Evolutionary conservation across 1,139 yeast species (phyloP).

Genomic region (Blastobotrys apis): DNA sequence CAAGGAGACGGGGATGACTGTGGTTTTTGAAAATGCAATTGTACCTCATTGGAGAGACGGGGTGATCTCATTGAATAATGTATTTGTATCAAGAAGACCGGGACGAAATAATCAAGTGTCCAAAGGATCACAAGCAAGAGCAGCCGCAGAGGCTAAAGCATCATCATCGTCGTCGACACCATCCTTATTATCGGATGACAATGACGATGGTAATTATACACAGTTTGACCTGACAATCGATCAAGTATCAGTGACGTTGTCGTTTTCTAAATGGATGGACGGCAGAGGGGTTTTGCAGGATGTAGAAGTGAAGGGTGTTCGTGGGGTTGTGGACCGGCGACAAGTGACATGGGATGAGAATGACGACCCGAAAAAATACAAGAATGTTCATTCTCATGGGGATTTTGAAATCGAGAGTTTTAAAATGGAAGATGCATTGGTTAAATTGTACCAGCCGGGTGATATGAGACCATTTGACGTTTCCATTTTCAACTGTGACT

Average conservation of each 20-base stretch:
- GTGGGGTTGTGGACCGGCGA: slow-evolving; percentile 90
- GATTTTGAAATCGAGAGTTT: slow-evolving; percentile 89
- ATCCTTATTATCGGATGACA: slow-evolving; percentile 30
- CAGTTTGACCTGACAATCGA: slow-evolving; percentile 91
- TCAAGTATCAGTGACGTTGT: slow-evolving; percentile 73
- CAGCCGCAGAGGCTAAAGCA: slow-evolving; percentile 42
- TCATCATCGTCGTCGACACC: slow-evolving; percentile 18
- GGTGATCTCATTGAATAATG: slow-evolving; percentile 74
- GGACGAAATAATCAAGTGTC: slow-evolving; percentile 37
- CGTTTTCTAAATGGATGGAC: slow-evolving; percentile 81
- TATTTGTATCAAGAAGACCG: slow-evolving; percentile 84
- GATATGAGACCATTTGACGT: slow-evolving; percentile 72
- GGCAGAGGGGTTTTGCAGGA: slow-evolving; percentile 86
- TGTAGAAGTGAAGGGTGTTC: slow-evolving; percentile 72
- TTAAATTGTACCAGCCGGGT: slow-evolving; percentile 76
- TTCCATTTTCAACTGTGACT: slow-evolving; percentile 78
- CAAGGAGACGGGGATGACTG: slow-evolving; percentile 77
- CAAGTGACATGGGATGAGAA: slow-evolving; percentile 79
- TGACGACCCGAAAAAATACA: slow-evolving; percentile 78
- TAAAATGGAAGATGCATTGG: slow-evolving; percentile 76
- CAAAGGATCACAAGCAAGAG: slow-evolving; percentile 74
- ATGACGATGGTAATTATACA: slow-evolving; percentile 90
- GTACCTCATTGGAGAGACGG: slow-evolving; percentile 95
- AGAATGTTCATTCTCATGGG: slow-evolving; percentile 71
- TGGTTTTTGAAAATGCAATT: slow-evolving; percentile 87